Conservation (phyloP, 495 filamentous ascomycete genomes). For the Filosporella fistucella region DNA sequence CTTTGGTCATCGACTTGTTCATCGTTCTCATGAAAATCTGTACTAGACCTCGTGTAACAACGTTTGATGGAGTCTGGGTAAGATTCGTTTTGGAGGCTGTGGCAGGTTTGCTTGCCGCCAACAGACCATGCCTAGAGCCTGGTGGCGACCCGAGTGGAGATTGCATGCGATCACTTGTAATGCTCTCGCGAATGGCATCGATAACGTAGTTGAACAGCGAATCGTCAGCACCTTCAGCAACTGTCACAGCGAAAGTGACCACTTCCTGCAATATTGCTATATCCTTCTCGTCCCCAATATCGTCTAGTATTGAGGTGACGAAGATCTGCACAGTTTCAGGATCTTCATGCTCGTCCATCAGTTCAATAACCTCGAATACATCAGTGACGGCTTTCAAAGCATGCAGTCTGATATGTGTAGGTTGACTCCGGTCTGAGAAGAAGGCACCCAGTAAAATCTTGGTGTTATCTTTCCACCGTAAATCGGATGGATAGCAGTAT, state of each 20-base stretch:
- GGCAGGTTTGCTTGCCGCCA: constrained; percentile 5
- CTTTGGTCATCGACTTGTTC: constrained; percentile 47
- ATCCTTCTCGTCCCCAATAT: constrained; percentile 51
- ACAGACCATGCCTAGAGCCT: constrained; percentile 13
- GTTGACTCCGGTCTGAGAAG: constrained; percentile 57
- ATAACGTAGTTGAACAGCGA: constrained; percentile 49
- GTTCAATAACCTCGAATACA: constrained; percentile 55
- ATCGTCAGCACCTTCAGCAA: constrained; percentile 41
- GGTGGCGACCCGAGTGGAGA: constrained; percentile 27
- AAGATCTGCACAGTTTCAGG: constrained; percentile 36
- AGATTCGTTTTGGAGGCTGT: background rate
- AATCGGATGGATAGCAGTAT: constrained; percentile 67
- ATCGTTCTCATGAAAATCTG: constrained; percentile 58
- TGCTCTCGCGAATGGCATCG: constrained; percentile 38
- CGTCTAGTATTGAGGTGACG: constrained; percentile 39
- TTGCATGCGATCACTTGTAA: constrained; percentile 33
- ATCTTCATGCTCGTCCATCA: constrained; percentile 46
- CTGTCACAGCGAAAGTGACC: constrained; percentile 42
- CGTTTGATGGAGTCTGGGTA: constrained; percentile 45
- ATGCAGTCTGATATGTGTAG: constrained; percentile 60
- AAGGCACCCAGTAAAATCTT: constrained; percentile 59
- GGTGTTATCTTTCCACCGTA: constrained; percentile 61
- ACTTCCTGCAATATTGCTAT: constrained; percentile 44
- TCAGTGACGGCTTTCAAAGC: constrained; percentile 66
- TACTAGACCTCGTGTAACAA: constrained; percentile 51